These are phyloP conservation scores for Fulvia fulva DNA, from an alignment of 2,329 filamentous ascomycete genomes.

Conservation along the genomic window DNA sequence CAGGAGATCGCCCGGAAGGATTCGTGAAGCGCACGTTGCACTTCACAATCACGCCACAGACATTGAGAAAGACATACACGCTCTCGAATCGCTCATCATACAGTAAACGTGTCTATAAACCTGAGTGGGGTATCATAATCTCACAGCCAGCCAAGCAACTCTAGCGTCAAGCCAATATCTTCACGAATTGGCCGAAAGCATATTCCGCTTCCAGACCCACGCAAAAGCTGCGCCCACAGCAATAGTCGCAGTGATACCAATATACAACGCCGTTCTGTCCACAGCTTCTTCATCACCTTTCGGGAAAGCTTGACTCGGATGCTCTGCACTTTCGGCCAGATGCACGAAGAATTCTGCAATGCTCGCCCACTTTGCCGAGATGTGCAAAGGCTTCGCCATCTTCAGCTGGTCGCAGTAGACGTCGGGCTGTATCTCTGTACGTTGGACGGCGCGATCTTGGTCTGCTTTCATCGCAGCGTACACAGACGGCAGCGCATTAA, in stretches of 20 bases:
- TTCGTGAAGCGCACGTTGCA: background rate
- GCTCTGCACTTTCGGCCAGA: conserved; percentile 86
- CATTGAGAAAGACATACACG: too few species aligned
- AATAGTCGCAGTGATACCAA: conserved; percentile 70
- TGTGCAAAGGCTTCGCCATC: conserved; percentile 89
- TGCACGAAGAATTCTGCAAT: conserved; percentile 91
- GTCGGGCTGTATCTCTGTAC: conserved; percentile 85
- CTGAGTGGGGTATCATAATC: background rate
- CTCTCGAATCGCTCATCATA: background rate
- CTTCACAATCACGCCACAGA: too few species aligned
- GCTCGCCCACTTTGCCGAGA: conserved; percentile 89
- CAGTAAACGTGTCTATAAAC: background rate
- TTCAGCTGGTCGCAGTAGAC: conserved; percentile 80
- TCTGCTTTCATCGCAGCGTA: conserved; percentile 95
- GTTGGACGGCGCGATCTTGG: conserved; percentile 92
- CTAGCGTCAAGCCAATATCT: background rate
- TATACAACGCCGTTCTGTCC: conserved; percentile 79
- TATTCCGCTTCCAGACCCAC: conserved; percentile 55
- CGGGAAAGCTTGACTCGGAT: conserved; percentile 82
- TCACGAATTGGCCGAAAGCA: conserved; percentile 12
- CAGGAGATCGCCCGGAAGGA: background rate
- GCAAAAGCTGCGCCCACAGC: conserved; percentile 56
- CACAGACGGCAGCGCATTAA: conserved; percentile 85
- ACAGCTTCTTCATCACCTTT: conserved; percentile 79
- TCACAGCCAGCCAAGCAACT: background rate